Base-by-base conservation (phyloP, 2,329 filamentous ascomycete species). In the Trichophyton equinum region DNA sequence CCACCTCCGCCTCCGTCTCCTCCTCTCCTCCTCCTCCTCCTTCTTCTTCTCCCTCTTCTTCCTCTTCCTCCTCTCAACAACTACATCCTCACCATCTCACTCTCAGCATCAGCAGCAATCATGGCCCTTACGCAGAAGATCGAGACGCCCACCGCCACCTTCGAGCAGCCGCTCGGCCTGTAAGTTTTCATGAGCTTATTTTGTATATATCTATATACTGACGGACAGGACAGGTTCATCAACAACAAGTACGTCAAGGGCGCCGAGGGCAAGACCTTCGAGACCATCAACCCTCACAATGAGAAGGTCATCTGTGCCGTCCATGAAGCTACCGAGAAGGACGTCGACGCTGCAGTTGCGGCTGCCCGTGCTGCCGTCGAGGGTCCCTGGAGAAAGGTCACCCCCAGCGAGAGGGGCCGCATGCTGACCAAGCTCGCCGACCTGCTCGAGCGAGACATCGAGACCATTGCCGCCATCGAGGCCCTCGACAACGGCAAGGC, bases 211-310 rank as follows among this genome's bases (percentile, higher is more conserved):
- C n/a, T 44, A 2, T 4, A 20, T 42, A 22, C 44, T 59, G 18
- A 36, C 20, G 8, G 20, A 3, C 25, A 6, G 27, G 15, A 3
- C 60, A 69, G 67, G 60, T 95, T 82, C 71, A 72, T 70, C 62
- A 91, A 94, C 83, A 91, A 92, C 76, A 87, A 96, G 77, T 96
- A 86, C 78, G 84, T 95, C 66, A 85, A 87, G 75, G 81, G 85
- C 73, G 85, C 87, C 65, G 89, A 95, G 69, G 91, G 91, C 78
- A 87, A 89, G 82, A 91, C 86, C 67, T 94, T 96, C 72, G 90
- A 96, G 77, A 88, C 91, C 75, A 86, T 94, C 81, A 95, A 95
- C 82, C 91, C 91, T 63, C 71, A 86, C 65, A 89, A 84, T 66
- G 91, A 96, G 76, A 85, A 91, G 76, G 84, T 89, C 71, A 95